Evolutionary conservation across 306 rosid genomes (phyloP).

Genomic region (Medicago truncatula): DNA sequence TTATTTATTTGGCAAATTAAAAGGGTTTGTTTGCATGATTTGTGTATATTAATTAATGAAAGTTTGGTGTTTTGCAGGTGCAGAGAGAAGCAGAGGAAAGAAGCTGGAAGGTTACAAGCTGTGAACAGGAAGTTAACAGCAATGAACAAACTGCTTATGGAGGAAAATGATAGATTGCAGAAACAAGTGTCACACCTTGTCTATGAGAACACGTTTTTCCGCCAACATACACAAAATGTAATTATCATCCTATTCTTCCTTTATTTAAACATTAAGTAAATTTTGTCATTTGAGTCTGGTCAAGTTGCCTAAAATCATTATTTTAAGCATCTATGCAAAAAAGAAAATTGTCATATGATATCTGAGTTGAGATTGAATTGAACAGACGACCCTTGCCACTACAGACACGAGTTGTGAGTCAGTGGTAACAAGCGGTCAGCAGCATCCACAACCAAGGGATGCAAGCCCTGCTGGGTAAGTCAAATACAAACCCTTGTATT

Average conservation of each 20-base stretch:
- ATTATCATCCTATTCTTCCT: background rate
- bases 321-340: background rate
- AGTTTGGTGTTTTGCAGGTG: slow-evolving; percentile 58
- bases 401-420: slow-evolving; percentile 98
- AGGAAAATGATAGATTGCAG: slow-evolving; percentile 97
- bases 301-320: background rate
- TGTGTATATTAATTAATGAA: background rate
- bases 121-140: slow-evolving; percentile 96
- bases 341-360: background rate
- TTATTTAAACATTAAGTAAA: background rate
- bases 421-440: slow-evolving; percentile 94
- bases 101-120: slow-evolving; percentile 87
- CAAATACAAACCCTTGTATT: background rate
- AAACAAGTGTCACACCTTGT: slow-evolving; percentile 97
- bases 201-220: slow-evolving; percentile 88
- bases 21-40: background rate
- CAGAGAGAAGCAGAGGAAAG: slow-evolving; percentile 98
- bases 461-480: slow-evolving; percentile 99
- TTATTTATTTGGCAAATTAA: background rate
- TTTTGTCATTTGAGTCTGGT: background rate
- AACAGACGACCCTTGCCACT: slow-evolving; percentile 76
- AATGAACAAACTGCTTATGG: slow-evolving; percentile 94
- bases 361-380: background rate
- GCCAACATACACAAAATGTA: slow-evolving; percentile 95
- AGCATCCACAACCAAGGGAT: slow-evolving; percentile 99